Conservation (phyloP, 1,284 basidiomycete species). For the Cystobasidium slooffiae region DNA sequence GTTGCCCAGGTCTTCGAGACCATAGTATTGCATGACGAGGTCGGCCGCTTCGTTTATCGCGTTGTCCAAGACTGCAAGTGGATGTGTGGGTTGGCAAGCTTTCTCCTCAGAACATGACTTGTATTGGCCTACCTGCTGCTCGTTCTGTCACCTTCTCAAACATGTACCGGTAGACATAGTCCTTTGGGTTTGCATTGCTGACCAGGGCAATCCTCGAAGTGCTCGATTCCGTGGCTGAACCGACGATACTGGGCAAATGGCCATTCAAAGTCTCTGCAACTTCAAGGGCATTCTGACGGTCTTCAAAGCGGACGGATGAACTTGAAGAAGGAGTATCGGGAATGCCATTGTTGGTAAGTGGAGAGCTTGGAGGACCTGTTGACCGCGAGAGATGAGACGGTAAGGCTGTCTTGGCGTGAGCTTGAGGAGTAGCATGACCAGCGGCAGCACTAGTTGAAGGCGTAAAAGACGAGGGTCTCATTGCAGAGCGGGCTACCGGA, state of each 20-base stretch:
- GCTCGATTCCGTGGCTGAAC: conserved; percentile 28
- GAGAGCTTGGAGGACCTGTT: conserved; percentile 11
- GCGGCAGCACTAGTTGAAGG: not conserved
- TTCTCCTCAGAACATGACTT: not conserved
- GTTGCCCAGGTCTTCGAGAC: conserved; percentile 72
- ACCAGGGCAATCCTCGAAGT: conserved; percentile 44
- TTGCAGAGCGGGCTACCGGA: conserved; percentile 4
- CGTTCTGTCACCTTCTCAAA: conserved; percentile 83
- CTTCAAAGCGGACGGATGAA: conserved; percentile 30
- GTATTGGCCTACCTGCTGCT: conserved; percentile 66
- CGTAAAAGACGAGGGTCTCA: conserved; percentile 1
- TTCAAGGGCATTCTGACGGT: conserved; percentile 39
- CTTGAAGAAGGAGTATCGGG: conserved; percentile 16
- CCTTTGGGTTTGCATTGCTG: conserved; percentile 45
- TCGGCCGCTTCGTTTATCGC: conserved; percentile 81
- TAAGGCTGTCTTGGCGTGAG: conserved; percentile 10
- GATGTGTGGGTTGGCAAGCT: not conserved
- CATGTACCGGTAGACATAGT: conserved; percentile 74
- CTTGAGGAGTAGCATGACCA: conserved; percentile 4
- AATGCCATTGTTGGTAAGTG: not conserved
- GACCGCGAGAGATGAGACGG: conserved; percentile 38
- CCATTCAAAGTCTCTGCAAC: conserved; percentile 50
- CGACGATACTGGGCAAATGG: conserved; percentile 45
- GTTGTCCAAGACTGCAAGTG: conserved; percentile 71
- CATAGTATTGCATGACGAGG: conserved; percentile 71